Evolutionary conservation across 176 grass and related monocot species (phyloP).

Genomic region (Metroxylon sagu): DNA sequence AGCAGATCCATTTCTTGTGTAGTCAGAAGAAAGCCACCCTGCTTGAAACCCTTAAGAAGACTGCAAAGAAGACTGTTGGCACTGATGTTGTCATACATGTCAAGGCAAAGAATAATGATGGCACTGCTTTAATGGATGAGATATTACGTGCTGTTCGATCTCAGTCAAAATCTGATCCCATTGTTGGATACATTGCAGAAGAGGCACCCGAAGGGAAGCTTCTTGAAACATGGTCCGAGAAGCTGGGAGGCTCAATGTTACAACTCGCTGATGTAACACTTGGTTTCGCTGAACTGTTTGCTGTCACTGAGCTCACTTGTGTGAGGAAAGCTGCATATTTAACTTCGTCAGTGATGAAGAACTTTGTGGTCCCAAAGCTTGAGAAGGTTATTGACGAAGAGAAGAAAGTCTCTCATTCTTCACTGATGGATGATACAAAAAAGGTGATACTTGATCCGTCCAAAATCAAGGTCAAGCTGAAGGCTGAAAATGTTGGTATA

Average conservation of each 20-base stretch:
- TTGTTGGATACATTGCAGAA: conserved; percentile 67
- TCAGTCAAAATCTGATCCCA: conserved; percentile 47
- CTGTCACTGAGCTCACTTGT: conserved; percentile 40
- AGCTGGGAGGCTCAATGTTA: conserved; percentile 37
- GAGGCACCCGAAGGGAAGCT: conserved; percentile 85
- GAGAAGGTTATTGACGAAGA: conserved; percentile 84
- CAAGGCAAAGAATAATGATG: conserved; percentile 69
- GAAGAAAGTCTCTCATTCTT: conserved; percentile 68
- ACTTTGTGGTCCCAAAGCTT: conserved; percentile 87
- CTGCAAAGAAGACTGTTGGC: conserved; percentile 60
- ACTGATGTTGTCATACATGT: conserved; percentile 69
- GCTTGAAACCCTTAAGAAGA: conserved; percentile 52
- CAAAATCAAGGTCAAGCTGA: conserved; percentile 79
- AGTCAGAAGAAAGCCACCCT: conserved; percentile 77
- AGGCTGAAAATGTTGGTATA: conserved; percentile 85
- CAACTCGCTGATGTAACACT: conserved; percentile 61
- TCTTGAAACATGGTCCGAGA: conserved; percentile 66
- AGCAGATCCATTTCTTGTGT: conserved; percentile 70
- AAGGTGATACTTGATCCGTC: conserved; percentile 76
- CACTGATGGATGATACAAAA: conserved; percentile 81
- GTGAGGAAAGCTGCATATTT: conserved; percentile 79
- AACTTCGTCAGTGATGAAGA: conserved; percentile 68
- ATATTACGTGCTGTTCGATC: conserved; percentile 38
- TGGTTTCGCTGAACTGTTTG: conserved; percentile 68
- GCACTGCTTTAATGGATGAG: conserved; percentile 55